These are phyloP conservation scores for Ophiostoma fasciatum DNA, from an alignment of 2,329 filamentous ascomycete genomes.

Conservation along the genomic window DNA sequence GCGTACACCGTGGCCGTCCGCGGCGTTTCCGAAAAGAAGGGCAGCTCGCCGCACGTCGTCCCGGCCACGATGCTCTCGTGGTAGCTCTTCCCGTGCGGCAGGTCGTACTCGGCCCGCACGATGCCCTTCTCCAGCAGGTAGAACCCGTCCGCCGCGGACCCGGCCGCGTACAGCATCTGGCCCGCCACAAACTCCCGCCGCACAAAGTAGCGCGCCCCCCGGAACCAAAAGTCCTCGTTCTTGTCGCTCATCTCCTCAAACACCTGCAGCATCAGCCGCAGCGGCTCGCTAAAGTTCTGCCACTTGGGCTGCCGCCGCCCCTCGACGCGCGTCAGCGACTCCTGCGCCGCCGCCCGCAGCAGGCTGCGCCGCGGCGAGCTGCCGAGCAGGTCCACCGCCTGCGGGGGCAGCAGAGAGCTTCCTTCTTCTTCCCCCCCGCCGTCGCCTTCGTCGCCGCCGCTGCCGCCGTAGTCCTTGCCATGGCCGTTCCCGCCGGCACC, in stretches of 20 bases:
- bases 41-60: constrained; percentile 87
- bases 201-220: constrained; percentile 59
- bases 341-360: constrained; percentile 62
- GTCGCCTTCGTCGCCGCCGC: background rate
- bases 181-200: constrained; percentile 53
- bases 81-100: constrained; percentile 68
- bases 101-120: constrained; percentile 74
- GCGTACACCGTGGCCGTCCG: constrained; percentile 77
- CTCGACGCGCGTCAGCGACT: constrained; percentile 55
- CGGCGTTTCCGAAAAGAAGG: constrained; percentile 84
- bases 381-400: constrained; percentile 31
- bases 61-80: constrained; percentile 88
- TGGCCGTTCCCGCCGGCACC: too few relatives aligned
- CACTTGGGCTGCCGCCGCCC: constrained; percentile 50
- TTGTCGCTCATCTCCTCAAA: constrained; percentile 76
- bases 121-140: constrained; percentile 85
- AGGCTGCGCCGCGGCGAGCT: constrained; percentile 71
- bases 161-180: constrained; percentile 61
- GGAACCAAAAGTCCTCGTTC: constrained; percentile 94
- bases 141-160: constrained; percentile 66
- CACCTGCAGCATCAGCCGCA: constrained; percentile 86
- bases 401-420: too few relatives aligned
- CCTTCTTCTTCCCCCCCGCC: too few relatives aligned
- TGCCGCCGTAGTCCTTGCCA: too few relatives aligned
- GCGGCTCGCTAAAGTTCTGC: constrained; percentile 76